phyloP scores from a whole-genome alignment of 2,329 filamentous ascomycete genomes.

The Claviceps humidiphila region DNA sequence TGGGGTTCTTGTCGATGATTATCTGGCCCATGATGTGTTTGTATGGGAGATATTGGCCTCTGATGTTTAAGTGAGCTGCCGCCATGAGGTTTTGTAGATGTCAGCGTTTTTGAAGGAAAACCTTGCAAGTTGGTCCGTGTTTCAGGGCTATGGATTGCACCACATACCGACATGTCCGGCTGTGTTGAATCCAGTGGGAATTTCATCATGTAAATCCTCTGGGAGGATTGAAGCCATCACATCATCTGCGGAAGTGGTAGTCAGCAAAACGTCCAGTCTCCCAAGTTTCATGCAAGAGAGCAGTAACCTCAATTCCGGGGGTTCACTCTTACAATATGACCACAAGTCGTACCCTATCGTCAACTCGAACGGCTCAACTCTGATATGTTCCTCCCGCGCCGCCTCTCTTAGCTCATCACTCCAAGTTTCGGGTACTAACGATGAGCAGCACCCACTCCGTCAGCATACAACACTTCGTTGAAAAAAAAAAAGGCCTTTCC shows the following conservation, averaged over 20 bases:
- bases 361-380: constrained; percentile 62
- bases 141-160: neutral
- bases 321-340: constrained; percentile 53
- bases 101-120: neutral
- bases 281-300: neutral
- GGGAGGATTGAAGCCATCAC: constrained; percentile 74
- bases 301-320: neutral
- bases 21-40: constrained; percentile 77
- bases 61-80: constrained; percentile 77
- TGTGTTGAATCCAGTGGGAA: constrained; percentile 74
- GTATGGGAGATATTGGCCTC: constrained; percentile 70
- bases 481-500: neutral
- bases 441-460: neutral
- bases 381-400: constrained; percentile 53
- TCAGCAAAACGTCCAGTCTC: neutral
- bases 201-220: constrained; percentile 63
- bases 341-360: constrained; percentile 74
- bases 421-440: constrained; percentile 53
- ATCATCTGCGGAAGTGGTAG: constrained; percentile 41
- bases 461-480: neutral
- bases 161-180: constrained; percentile 71
- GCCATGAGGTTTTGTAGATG: neutral
- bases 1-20: constrained; percentile 76
- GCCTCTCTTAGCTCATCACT: constrained; percentile 55
- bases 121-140: neutral